Evolutionary conservation across 805 yeast genomes (phyloP), one percentile per base, ranked within the genome.

Genomic region (Saturnispora dispora): DNA sequence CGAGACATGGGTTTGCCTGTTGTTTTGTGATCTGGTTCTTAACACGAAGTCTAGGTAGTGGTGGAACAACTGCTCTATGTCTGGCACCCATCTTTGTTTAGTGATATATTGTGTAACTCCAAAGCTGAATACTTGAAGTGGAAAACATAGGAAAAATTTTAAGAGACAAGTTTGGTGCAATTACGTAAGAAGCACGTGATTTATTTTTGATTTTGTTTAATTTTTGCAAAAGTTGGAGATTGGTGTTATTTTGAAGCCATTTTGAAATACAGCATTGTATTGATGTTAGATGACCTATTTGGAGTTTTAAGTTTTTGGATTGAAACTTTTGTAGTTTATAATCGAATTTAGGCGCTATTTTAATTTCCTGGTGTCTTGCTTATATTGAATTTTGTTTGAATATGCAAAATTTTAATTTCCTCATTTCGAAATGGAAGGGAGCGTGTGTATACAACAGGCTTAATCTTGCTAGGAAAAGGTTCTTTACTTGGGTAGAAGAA

Each of bases 11-110:
- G 58, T 83, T 82, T 45, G 86, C 77, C 52, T 74, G 66, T 57
- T 79, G 79, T 47, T 75, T 73, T 30, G 76, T 70, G 4, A 78
- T 71, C 15, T 88, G 81, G 58, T 79, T 81, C 64, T 83, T 82
- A 53, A 83, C 85, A 65, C 81, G 78, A 48, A 88, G 73, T 62
- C 82, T 75, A 40, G 88, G 90, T 55, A 88, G 75, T 20, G 89
- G 87, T 25, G 95, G 95, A 28, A 82, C 60, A 3, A 62, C 59
- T 11, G 66, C 62, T 41, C 54, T 58, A 35, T 53, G 48, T 42
- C 45, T 49, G 11, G 51, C 51, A 20, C 56, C 51, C 54, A 51
- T 55, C 41, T 46, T 18, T 6, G 39, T 18, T 10, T 37, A 2
- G n/a, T 40, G n/a, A 2, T 35, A 7, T 25, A 5, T 25, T 4